Conservation (phyloP, 2,329 filamentous ascomycete genomes). For the Basipetospora chlamydospora region DNA sequence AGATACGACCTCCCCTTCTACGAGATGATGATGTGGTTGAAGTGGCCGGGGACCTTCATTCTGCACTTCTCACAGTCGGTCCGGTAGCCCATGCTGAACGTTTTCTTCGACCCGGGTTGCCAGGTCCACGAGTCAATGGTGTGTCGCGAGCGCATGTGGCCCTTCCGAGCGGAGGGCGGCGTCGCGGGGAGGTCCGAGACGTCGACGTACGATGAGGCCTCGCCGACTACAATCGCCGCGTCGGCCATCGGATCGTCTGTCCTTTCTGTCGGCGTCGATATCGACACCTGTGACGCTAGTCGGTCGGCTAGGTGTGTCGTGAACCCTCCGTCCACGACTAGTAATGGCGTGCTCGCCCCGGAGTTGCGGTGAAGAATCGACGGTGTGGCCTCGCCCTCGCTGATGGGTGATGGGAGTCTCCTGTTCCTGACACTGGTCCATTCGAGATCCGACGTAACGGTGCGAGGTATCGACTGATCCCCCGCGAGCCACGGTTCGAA, state of each 20-base stretch:
- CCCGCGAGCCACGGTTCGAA: too few species aligned
- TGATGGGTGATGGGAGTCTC: conserved; percentile 44
- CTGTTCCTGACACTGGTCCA: conserved; percentile 40
- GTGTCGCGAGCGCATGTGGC: conserved; percentile 43
- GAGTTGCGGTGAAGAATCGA: conserved; percentile 2
- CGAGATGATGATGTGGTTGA: conserved; percentile 62
- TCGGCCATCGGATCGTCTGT: conserved; percentile 1
- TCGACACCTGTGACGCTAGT: conserved; percentile 10
- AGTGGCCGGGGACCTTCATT: conserved; percentile 61
- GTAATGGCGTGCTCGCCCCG: conserved; percentile 15
- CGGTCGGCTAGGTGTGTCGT: conserved; percentile 19
- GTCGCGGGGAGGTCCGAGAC: conserved; percentile 7
- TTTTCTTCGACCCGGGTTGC: conserved; percentile 51
- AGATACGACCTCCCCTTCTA: conserved; percentile 22
- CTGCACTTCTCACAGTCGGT: conserved; percentile 67
- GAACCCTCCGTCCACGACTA: conserved; percentile 19
- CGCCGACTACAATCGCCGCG: conserved; percentile 15
- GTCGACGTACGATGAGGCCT: not conserved
- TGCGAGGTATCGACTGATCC: conserved; percentile 32
- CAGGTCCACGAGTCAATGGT: conserved; percentile 46
- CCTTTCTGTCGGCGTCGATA: conserved; percentile 13
- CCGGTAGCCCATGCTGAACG: conserved; percentile 65
- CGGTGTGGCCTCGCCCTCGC: conserved; percentile 33
- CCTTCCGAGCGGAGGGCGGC: conserved; percentile 32
- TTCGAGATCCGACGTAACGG: conserved; percentile 26